These are phyloP conservation scores for Aspergillus biplanus DNA, from an alignment of 495 filamentous ascomycete species.

Conservation along the genomic window DNA sequence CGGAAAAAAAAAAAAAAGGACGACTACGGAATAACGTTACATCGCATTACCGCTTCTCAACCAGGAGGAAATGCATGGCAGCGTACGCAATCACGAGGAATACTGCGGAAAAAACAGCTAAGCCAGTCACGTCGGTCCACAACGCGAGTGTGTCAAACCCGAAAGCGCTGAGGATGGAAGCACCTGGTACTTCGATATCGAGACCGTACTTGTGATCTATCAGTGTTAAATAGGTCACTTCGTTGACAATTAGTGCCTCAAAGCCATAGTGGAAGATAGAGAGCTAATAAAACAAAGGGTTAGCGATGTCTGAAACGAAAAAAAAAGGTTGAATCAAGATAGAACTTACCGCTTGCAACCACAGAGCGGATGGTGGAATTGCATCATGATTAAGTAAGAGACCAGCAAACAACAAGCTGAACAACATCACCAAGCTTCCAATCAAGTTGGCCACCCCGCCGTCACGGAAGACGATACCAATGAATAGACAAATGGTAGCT, in stretches of 20 bases:
- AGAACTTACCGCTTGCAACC: constrained; percentile 77
- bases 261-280: constrained; percentile 99
- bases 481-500: constrained; percentile 90
- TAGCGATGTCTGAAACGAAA: constrained; percentile 14
- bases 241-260: constrained; percentile 95
- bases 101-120: constrained; percentile 77
- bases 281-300: constrained; percentile 50
- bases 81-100: constrained; percentile 89
- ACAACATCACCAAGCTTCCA: constrained; percentile 95
- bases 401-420: constrained; percentile 92
- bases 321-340: background rate
- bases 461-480: constrained; percentile 93
- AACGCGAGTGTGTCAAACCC: constrained; percentile 84
- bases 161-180: constrained; percentile 90
- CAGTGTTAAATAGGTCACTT: constrained; percentile 87
- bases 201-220: constrained; percentile 93
- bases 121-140: constrained; percentile 81
- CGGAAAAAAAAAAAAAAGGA: background rate
- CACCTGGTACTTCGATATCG: constrained; percentile 93
- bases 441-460: constrained; percentile 92
- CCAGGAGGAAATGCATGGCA: constrained; percentile 91
- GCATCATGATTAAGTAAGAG: constrained; percentile 91
- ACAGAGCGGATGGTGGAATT: constrained; percentile 79
- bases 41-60: constrained; percentile 76
- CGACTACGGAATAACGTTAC: background rate